Evolutionary conservation across 179 eudicot genomes (phyloP), one percentile per base, ranked within the genome.

Genomic region (Silene vulgaris): DNA sequence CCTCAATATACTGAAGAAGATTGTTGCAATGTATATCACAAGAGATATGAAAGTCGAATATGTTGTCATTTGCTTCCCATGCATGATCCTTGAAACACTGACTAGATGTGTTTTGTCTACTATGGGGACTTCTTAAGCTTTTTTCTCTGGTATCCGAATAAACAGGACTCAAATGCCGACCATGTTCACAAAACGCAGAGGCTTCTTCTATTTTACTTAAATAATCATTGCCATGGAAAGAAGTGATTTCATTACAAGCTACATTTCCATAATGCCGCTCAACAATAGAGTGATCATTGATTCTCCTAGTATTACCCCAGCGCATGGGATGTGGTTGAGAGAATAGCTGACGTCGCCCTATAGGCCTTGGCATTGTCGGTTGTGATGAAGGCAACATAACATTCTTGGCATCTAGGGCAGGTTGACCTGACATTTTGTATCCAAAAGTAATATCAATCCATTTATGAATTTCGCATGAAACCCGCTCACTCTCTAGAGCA

Each of bases 391-490:
- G 85, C 78, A 94, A 75, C 98, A 94, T 94, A 56, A 92, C 97
- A 75, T 94, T 94, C 85, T 94, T 94, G 65, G 98, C 98, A 75
- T 82, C 86, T 78, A 90, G 62, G 76, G 98, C 96, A 69, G 92
- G 92, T 75, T 88, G 83, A 81, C 97, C 98, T 19, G 92, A 87
- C 98, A 94, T 90, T 84, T 94, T 89, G 86, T 88, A 90, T 75
- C 98, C 98, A 83, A 94, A 94, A 43, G 91, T 91, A 71, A 92
- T 89, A 83, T 94, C 98, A 79, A 94, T 94, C 98, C 98, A 94
- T 43, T 91, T 89, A 82, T 94, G 96, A 76, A 94, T 89, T 73
- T 89, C 84, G 14, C 78, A 64, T 66, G 98, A 94, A 76, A 91
- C 97, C 52, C 81, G 81, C 72, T 84, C 77, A 74, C 98, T 89